Conservation (phyloP, 768 basidiomycete genomes). For the Kwoniella dejecticola region DNA sequence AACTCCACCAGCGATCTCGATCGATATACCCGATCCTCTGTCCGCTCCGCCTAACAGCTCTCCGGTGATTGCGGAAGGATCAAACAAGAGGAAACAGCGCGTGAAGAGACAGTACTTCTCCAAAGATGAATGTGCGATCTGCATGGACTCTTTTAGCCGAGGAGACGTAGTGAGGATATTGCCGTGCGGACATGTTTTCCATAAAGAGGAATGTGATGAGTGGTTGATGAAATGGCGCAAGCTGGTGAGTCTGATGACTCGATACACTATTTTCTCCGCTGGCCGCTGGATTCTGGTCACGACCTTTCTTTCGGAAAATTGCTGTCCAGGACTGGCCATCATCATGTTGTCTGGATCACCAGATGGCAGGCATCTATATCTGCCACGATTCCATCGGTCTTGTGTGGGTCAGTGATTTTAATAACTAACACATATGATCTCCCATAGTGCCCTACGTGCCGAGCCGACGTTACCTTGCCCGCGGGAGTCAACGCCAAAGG, state of each 20-base stretch:
- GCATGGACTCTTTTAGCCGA: slow-evolving; percentile 78
- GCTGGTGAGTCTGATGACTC: slow-evolving; percentile 71
- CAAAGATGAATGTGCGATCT: slow-evolving; percentile 89
- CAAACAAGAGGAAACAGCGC: slow-evolving; percentile 24
- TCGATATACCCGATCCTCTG: slow-evolving; percentile 5
- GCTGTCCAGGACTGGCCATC: too few relatives aligned
- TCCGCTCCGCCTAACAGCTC: neutral
- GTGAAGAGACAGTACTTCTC: slow-evolving; percentile 67
- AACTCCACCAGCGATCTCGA: slow-evolving; percentile 20
- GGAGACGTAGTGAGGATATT: slow-evolving; percentile 88
- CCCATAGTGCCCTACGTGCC: slow-evolving; percentile 82
- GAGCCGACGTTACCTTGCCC: slow-evolving; percentile 76
- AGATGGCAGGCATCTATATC: too few relatives aligned
- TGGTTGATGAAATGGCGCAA: slow-evolving; percentile 94
- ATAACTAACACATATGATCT: too few relatives aligned
- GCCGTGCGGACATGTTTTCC: slow-evolving; percentile 94
- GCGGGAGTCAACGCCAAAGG: slow-evolving; percentile 24
- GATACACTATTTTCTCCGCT: too few relatives aligned
- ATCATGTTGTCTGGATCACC: too few relatives aligned
- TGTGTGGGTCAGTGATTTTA: too few relatives aligned
- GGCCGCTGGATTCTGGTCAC: too few relatives aligned
- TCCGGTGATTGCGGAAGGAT: neutral
- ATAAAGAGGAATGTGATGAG: slow-evolving; percentile 82
- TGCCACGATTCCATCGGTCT: too few relatives aligned
- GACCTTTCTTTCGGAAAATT: too few relatives aligned